These are phyloP conservation scores for Lentinula aciculospora DNA, from an alignment of 768 basidiomycete species.

Conservation along the genomic window DNA sequence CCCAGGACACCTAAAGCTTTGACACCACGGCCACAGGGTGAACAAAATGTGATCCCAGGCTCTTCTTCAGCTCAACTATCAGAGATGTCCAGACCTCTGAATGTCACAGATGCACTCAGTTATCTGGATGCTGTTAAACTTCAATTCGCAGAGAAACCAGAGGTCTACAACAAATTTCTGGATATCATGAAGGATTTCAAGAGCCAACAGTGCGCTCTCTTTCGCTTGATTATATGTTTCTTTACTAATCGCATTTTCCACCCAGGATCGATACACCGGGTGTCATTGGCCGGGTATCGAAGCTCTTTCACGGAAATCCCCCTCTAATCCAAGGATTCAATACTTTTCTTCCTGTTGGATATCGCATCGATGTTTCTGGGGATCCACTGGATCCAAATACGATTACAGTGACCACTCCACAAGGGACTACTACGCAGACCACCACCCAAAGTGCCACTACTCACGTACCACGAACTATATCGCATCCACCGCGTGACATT, in stretches of 20 bases:
- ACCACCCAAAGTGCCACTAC: constrained; percentile 28
- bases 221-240: constrained; percentile 10
- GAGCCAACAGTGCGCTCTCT: constrained; percentile 71
- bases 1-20: constrained; percentile 25
- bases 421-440: constrained; percentile 64
- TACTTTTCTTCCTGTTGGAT: constrained; percentile 91
- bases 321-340: constrained; percentile 95
- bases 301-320: constrained; percentile 87
- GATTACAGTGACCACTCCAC: constrained; percentile 79
- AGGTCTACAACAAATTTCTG: constrained; percentile 90
- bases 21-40: constrained; percentile 33
- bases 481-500: constrained; percentile 22
- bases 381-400: constrained; percentile 66
- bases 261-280: constrained; percentile 93
- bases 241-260: neutral
- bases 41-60: constrained; percentile 14
- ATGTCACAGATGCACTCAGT: constrained; percentile 89
- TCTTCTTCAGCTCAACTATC: constrained; percentile 26
- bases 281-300: constrained; percentile 92
- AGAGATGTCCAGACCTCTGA: constrained; percentile 58
- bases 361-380: constrained; percentile 81
- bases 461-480: constrained; percentile 8
- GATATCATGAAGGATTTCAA: constrained; percentile 99
- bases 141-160: constrained; percentile 88
- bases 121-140: constrained; percentile 92